Base-by-base conservation (phyloP, 495 filamentous ascomycete species). In the Corynascus novoguineensis region DNA sequence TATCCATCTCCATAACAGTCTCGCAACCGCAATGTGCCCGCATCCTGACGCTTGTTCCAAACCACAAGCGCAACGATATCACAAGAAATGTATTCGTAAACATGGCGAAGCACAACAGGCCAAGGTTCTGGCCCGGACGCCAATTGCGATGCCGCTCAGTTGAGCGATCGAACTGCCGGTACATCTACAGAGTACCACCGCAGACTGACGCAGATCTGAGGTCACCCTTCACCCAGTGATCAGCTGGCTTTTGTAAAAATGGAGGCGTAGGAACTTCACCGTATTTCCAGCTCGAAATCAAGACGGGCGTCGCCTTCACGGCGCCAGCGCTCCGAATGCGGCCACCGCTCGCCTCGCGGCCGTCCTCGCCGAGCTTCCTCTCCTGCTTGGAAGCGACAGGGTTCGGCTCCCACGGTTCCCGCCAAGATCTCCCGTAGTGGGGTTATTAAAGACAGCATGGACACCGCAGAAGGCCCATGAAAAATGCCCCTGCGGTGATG, bases 91-190 rank as follows among this genome's bases (percentile, higher is more conserved):
- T 29, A n/a, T n/a, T n/a, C n/a, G n/a, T n/a, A n/a, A 11, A 25
- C 28, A 35, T 47, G 57, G 55, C 51, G 52, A 60, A 28, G 65
- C 63, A 67, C 64, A 22, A 55, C 59, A 68, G 64, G 66, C 59
- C 62, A 68, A 68, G 64, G 64, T 68, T 66, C n/a, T n/a, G n/a
- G n/a, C n/a, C n/a, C n/a, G n/a, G n/a, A n/a, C n/a, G n/a, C n/a
- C n/a, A n/a, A n/a, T n/a, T n/a, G n/a, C n/a, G n/a, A n/a, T n/a
- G n/a, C n/a, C n/a, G n/a, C n/a, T n/a, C n/a, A n/a, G n/a, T n/a
- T n/a, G n/a, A n/a, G n/a, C 29, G 5, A 10, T 31, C 29, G 5
- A 31, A 31, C 29, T 10, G 29, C 29, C 29, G 5, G 29, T 31
- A 31, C 29, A 31, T 31, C 29, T 31, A 31, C 29, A 31, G 29